Conservation (phyloP, 208 protist species). For the Paratrypanosoma confusum region DNA sequence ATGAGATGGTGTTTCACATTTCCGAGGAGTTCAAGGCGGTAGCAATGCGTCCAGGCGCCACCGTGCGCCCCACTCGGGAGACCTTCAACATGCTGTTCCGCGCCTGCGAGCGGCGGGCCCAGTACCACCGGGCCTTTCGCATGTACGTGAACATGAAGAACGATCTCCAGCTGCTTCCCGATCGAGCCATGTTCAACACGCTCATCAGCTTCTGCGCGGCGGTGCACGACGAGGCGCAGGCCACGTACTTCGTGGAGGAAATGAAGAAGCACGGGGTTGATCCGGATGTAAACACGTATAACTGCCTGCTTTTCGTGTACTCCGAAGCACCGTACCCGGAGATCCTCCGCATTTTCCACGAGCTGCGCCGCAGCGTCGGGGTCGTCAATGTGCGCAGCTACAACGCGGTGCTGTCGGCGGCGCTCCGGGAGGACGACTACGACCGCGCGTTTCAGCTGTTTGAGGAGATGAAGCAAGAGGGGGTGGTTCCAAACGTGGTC, state of each 20-base stretch:
- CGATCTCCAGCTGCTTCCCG: constrained; percentile 56
- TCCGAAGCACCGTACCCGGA: constrained; percentile 76
- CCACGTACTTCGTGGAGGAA: constrained; percentile 79
- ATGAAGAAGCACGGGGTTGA: constrained; percentile 67
- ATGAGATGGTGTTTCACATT: constrained; percentile 64
- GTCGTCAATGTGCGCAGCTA: constrained; percentile 70
- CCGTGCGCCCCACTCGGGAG: constrained; percentile 46
- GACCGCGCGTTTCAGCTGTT: constrained; percentile 83
- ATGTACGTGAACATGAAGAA: constrained; percentile 81
- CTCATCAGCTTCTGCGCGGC: constrained; percentile 84
- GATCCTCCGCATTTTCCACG: constrained; percentile 62
- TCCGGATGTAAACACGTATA: constrained; percentile 84
- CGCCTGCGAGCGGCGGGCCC: constrained; percentile 72
- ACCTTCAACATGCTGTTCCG: constrained; percentile 80
- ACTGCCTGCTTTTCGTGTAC: constrained; percentile 85
- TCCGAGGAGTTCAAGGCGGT: constrained; percentile 83
- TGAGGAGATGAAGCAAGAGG: constrained; percentile 85
- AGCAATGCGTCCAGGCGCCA: constrained; percentile 37
- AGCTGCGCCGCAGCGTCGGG: constrained; percentile 42
- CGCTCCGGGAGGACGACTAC: constrained; percentile 64
- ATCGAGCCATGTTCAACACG: constrained; percentile 78
- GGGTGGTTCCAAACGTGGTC: constrained; percentile 70
- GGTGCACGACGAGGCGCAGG: constrained; percentile 75
- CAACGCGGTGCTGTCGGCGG: constrained; percentile 80
- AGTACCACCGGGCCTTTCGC: constrained; percentile 72